These are phyloP conservation scores for Ilyonectria destructans DNA, from an alignment of 2,329 filamentous ascomycete species.

Conservation along the genomic window DNA sequence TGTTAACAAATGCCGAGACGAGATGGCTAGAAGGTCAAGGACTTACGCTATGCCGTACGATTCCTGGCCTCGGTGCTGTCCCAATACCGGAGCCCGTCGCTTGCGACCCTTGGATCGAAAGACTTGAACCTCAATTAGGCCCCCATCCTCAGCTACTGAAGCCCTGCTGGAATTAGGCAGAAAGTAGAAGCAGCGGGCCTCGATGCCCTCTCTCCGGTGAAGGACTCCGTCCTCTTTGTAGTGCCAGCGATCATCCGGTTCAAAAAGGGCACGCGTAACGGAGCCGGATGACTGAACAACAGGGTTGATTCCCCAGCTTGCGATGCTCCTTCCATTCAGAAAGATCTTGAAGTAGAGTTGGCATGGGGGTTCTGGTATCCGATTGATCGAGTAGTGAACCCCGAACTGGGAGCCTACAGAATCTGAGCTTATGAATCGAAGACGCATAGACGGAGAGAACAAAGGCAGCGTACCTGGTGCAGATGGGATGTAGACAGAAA, in stretches of 20 bases:
- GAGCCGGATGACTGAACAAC: conserved; percentile 54
- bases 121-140: conserved; percentile 68
- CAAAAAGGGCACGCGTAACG: conserved; percentile 65
- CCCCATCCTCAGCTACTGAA: conserved; percentile 67
- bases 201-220: conserved; percentile 59
- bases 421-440: conserved; percentile 6
- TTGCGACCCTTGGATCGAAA: conserved; percentile 68
- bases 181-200: conserved; percentile 68
- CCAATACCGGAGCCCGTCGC: conserved; percentile 59
- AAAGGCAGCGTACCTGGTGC: conserved; percentile 60
- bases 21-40: not conserved
- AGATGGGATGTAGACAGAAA: conserved; percentile 73
- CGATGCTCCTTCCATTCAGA: conserved; percentile 69
- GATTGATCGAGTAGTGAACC: conserved; percentile 64
- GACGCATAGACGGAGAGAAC: not conserved
- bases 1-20: conserved; percentile 26
- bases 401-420: conserved; percentile 67
- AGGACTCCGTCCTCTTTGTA: conserved; percentile 56
- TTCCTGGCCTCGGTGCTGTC: conserved; percentile 64
- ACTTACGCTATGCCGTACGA: conserved; percentile 70
- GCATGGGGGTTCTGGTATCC: conserved; percentile 52
- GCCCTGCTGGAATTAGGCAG: conserved; percentile 55
- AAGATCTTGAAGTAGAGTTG: conserved; percentile 70
- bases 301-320: conserved; percentile 68
- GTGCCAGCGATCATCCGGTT: conserved; percentile 62